Conservation (phyloP, 2,329 filamentous ascomycete species). For the Hypoxylon sp. region DNA sequence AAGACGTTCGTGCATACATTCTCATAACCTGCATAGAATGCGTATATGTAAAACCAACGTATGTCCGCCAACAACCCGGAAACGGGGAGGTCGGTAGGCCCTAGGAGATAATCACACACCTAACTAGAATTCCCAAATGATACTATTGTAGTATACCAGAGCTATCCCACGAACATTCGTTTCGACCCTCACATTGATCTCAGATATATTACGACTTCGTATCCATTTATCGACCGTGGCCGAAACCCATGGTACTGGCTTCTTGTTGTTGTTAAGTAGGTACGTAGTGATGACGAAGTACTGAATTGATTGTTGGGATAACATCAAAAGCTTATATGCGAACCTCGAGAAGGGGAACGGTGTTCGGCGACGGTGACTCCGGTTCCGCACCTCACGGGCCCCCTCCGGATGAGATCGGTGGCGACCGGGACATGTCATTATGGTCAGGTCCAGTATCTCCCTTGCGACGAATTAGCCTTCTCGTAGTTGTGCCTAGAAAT, state of each 20-base stretch:
- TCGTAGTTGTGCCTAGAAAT: background rate
- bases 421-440: background rate
- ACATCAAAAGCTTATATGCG: background rate
- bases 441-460: background rate
- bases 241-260: background rate
- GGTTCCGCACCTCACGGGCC: background rate
- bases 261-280: background rate
- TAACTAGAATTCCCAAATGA: background rate
- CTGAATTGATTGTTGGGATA: background rate
- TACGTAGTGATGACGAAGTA: background rate
- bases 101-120: background rate
- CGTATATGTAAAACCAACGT: constrained; percentile 15
- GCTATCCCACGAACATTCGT: constrained; percentile 2
- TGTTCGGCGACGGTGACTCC: background rate
- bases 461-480: background rate
- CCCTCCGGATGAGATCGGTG: background rate
- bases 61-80: background rate
- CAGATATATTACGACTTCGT: constrained; percentile 1
- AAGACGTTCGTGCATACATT: background rate
- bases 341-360: background rate
- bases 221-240: background rate
- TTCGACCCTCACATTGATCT: constrained; percentile 1
- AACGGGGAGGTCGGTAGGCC: background rate
- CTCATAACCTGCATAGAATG: background rate
- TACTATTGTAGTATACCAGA: background rate